Percentiles rank a stretch among this genome's conserved stretches.
Conservation (phyloP, 768 basidiomycete species). For the Lactarius deliciosus region DNA sequence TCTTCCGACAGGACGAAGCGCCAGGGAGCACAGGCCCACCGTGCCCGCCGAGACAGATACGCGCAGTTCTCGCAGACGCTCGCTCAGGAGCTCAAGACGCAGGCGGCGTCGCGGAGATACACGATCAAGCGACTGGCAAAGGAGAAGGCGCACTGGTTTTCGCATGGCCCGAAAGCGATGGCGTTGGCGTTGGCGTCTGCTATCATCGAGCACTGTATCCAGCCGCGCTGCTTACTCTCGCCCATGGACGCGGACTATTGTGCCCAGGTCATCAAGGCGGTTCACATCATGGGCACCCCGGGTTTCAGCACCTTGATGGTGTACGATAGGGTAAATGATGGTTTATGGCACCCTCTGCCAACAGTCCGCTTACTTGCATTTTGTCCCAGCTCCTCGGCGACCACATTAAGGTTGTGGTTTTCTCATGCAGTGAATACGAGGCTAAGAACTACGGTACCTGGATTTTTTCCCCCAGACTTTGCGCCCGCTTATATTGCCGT, state of each 20-base stretch:
- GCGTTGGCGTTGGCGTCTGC: constrained; percentile 53
- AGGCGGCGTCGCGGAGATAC: constrained; percentile 66
- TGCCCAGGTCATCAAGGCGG: constrained; percentile 82
- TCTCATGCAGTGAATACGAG: constrained; percentile 95
- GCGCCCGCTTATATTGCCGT: constrained; percentile 4
- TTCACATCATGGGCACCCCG: constrained; percentile 86
- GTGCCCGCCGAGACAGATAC: constrained; percentile 63
- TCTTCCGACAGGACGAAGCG: constrained; percentile 65
- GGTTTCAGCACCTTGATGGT: constrained; percentile 84
- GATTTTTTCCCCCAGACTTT: constrained; percentile 5
- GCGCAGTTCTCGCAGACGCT: constrained; percentile 58
- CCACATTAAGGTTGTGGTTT: constrained; percentile 79
- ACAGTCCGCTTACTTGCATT: constrained; percentile 1
- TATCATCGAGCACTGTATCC: constrained; percentile 88
- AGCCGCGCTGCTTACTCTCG: constrained; percentile 88
- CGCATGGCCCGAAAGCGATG: constrained; percentile 51
- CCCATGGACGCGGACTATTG: constrained; percentile 97
- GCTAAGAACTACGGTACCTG: constrained; percentile 86
- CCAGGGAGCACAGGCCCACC: constrained; percentile 54
- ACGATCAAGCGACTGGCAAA: constrained; percentile 73
- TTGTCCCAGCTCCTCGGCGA: constrained; percentile 74
- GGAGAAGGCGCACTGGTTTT: constrained; percentile 84
- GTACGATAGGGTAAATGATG: constrained; percentile 54
- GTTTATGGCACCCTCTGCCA: constrained; percentile 43
- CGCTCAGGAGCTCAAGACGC: constrained; percentile 72